A percentile compares a stretch with the other conserved stretches of the same genome.
These are phyloP conservation scores for Flaveria trinervia DNA, from an alignment of 129 eudicot species.

Conservation along the genomic window DNA sequence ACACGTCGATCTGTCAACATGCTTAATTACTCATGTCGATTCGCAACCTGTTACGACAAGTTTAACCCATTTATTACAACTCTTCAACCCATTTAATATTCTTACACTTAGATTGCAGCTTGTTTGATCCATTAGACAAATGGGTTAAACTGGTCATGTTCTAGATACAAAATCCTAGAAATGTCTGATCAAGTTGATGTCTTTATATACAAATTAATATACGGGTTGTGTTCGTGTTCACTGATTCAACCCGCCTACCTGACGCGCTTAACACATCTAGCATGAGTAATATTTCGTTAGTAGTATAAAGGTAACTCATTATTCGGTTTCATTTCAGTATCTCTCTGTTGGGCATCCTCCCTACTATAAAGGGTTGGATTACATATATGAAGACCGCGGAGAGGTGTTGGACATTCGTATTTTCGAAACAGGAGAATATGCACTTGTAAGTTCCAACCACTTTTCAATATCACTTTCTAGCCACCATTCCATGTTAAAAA, in stretches of 20 bases:
- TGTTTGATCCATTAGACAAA: too few species aligned
- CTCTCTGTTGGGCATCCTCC: conserved; percentile 97
- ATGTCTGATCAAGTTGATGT: background rate
- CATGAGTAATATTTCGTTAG: background rate
- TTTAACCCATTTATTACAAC: background rate
- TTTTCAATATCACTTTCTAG: background rate
- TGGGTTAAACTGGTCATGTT: too few species aligned
- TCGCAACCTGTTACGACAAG: background rate
- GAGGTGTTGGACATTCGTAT: conserved; percentile 90
- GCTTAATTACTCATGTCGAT: background rate
- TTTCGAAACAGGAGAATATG: conserved; percentile 95
- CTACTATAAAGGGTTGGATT: conserved; percentile 88
- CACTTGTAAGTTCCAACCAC: conserved; percentile 64
- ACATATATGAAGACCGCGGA: conserved; percentile 93
- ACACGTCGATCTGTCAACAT: too few species aligned
- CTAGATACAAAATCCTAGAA: too few species aligned
- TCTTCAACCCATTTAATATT: background rate
- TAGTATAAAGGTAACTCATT: background rate
- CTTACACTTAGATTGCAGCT: background rate
- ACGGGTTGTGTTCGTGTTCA: too few species aligned
- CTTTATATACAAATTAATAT: too few species aligned
- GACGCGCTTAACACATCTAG: background rate
- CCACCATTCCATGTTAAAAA: conserved; percentile 9
- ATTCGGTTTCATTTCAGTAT: conserved; percentile 47
- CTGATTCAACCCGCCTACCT: background rate